Conservation (phyloP, 495 filamentous ascomycete genomes). For the Neurospora tetraspora region DNA sequence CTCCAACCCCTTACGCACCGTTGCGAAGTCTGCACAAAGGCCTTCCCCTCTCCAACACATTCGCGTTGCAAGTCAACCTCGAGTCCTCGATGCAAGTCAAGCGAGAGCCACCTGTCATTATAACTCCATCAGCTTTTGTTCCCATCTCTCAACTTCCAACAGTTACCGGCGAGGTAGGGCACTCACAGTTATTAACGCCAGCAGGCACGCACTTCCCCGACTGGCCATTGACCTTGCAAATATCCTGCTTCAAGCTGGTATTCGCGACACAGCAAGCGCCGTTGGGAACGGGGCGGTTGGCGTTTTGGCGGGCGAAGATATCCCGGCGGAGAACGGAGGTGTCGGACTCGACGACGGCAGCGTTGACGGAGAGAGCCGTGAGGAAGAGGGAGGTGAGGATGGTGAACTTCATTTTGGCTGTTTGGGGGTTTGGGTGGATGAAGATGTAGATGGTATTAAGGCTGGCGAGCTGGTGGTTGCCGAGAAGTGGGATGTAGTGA, state of each 20-base stretch:
- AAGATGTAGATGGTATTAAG: background rate
- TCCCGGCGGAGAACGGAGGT: conserved; percentile 8
- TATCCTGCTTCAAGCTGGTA: conserved; percentile 24
- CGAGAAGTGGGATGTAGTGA: background rate
- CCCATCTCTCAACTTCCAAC: background rate
- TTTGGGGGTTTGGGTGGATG: conserved; percentile 1
- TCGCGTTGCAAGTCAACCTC: conserved; percentile 15
- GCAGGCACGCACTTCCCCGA: conserved; percentile 19
- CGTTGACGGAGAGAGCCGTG: background rate
- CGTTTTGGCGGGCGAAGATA: conserved; percentile 17
- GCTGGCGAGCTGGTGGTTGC: background rate
- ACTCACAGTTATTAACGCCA: conserved; percentile 17
- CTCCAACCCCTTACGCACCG: background rate
- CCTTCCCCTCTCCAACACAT: conserved; percentile 19
- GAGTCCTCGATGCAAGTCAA: conserved; percentile 19
- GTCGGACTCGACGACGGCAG: conserved; percentile 7
- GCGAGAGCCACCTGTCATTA: conserved; percentile 5
- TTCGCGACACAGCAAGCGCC: conserved; percentile 24
- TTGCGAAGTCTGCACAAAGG: conserved; percentile 9
- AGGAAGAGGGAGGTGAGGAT: conserved; percentile 7
- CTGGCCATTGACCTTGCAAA: conserved; percentile 19
- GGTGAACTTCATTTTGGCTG: conserved; percentile 13
- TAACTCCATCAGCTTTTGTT: background rate
- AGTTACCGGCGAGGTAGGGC: background rate
- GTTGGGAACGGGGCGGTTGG: conserved; percentile 18